Percentiles rank a stretch among this genome's conserved stretches.
These are phyloP conservation scores for Neurospora crassa DNA, from an alignment of 2,329 filamentous ascomycete genomes.

Conservation along the genomic window DNA sequence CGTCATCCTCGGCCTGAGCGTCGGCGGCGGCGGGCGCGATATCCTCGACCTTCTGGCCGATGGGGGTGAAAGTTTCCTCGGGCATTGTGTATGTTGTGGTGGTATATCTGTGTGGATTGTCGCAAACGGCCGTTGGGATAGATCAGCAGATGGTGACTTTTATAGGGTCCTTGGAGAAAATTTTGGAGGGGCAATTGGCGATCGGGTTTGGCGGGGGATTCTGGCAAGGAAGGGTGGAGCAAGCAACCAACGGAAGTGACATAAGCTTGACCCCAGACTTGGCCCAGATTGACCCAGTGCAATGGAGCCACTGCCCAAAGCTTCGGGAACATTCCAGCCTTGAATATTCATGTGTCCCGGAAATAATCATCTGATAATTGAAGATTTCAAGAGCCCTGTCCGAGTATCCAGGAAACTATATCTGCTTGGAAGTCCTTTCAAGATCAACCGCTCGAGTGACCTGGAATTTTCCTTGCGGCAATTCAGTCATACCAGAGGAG, in stretches of 20 bases:
- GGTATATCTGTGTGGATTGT: conserved; percentile 12
- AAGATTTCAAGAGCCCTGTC: no score
- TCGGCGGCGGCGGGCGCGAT: conserved; percentile 30
- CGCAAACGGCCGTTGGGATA: neutral
- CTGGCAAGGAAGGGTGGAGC: neutral
- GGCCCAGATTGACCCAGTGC: conserved; percentile 1
- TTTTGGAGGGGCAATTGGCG: conserved; percentile 29
- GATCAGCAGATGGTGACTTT: neutral
- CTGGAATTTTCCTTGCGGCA: no score
- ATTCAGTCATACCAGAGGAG: no score
- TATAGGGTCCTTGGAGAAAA: conserved; percentile 12
- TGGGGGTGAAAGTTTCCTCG: conserved; percentile 49
- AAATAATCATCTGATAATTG: no score
- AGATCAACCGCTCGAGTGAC: no score
- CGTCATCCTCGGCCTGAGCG: conserved; percentile 28
- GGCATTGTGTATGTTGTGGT: conserved; percentile 24
- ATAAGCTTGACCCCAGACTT: neutral
- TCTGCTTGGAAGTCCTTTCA: no score
- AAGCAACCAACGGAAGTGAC: conserved; percentile 6
- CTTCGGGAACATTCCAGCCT: conserved; percentile 18
- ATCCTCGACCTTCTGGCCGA: conserved; percentile 51
- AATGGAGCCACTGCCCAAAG: conserved; percentile 7
- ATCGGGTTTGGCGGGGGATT: conserved; percentile 25
- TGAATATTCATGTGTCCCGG: neutral
- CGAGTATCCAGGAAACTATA: no score